Conservation (phyloP, 2,329 filamentous ascomycete genomes). For the Endoconidiophora laricicola region DNA sequence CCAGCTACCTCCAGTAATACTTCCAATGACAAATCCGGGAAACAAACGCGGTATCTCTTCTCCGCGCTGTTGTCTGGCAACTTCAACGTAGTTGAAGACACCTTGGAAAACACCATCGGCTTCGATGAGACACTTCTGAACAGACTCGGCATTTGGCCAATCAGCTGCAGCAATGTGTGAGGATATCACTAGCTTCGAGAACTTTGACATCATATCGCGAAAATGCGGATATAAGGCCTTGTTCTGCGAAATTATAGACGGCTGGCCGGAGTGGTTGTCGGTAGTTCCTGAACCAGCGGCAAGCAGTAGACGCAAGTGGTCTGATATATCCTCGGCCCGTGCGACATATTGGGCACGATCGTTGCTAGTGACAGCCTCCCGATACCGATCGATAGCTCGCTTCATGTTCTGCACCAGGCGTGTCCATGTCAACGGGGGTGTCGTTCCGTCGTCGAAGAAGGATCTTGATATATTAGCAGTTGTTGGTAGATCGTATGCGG, state of each 20-base stretch:
- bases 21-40: conserved; percentile 83
- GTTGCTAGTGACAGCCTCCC: conserved; percentile 70
- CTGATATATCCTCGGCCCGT: conserved; percentile 92
- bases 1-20: conserved; percentile 74
- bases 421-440: conserved; percentile 73
- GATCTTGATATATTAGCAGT: conserved; percentile 53
- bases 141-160: conserved; percentile 85
- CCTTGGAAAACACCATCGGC: conserved; percentile 91
- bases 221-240: conserved; percentile 95
- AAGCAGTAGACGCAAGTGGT: conserved; percentile 83
- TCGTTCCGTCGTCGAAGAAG: conserved; percentile 80
- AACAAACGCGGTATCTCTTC: conserved; percentile 87
- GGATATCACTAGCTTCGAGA: conserved; percentile 96
- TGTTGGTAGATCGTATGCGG: conserved; percentile 38
- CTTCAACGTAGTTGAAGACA: conserved; percentile 91
- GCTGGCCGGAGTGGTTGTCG: conserved; percentile 95
- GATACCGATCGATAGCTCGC: conserved; percentile 72
- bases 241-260: conserved; percentile 98
- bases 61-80: conserved; percentile 80
- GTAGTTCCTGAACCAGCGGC: conserved; percentile 92
- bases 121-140: conserved; percentile 88
- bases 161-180: conserved; percentile 95
- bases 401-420: conserved; percentile 86
- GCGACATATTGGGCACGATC: conserved; percentile 82
- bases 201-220: conserved; percentile 98